phyloP scores from a whole-genome alignment of 1,284 basidiomycete species.

The Pulveroboletus sp. region DNA sequence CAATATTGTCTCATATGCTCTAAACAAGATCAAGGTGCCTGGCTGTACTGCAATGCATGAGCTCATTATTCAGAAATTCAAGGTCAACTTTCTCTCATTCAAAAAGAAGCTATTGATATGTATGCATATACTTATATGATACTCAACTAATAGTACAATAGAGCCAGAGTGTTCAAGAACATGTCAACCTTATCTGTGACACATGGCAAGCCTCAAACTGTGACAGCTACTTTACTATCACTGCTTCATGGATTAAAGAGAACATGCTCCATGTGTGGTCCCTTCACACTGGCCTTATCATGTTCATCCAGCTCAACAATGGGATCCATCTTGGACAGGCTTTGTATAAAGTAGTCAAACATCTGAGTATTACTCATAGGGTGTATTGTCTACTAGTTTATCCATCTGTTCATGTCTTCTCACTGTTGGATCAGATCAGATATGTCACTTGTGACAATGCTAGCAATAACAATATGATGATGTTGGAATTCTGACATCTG shows the following conservation, averaged over 20 bases:
- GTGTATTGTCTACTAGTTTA: not conserved
- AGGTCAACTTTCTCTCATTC: no score
- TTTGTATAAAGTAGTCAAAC: conserved; percentile 1
- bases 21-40: conserved; percentile 1
- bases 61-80: no score
- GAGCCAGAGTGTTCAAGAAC: not conserved
- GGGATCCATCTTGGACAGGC: conserved; percentile 1
- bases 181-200: conserved; percentile 5
- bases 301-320: conserved; percentile 5
- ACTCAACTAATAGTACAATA: not conserved
- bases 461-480: conserved; percentile 4
- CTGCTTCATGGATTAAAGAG: conserved; percentile 9
- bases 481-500: not conserved
- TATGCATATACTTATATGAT: not conserved
- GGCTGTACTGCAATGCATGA: not conserved
- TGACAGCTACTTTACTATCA: conserved; percentile 6
- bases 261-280: not conserved
- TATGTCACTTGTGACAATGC: conserved; percentile 1
- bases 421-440: not conserved
- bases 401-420: no score
- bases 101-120: no score
- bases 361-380: not conserved
- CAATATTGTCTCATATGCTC: not conserved
- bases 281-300: not conserved
- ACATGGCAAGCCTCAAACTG: conserved; percentile 9